A percentile compares a stretch with the other conserved stretches of the same genome.
These are phyloP conservation scores for Mucor piriformis DNA, from an alignment of 371 early-diverging fungal genomes.

Conservation along the genomic window DNA sequence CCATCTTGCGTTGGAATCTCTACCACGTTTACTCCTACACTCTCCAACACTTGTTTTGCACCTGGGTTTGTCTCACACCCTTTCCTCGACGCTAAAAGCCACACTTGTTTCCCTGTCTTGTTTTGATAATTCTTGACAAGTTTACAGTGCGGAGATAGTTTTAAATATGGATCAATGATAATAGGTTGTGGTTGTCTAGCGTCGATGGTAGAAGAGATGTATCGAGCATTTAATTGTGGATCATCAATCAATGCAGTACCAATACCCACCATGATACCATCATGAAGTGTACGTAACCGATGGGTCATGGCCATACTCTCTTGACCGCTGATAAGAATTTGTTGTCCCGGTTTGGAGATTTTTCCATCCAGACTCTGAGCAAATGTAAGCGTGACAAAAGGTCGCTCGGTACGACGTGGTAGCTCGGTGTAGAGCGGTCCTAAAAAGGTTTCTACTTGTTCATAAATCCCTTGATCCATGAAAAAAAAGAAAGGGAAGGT, in stretches of 20 bases:
- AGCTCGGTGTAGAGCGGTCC: constrained; percentile 10
- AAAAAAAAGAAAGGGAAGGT: neutral
- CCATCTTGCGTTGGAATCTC: neutral
- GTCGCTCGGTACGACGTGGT: neutral
- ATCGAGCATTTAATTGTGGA: constrained; percentile 78
- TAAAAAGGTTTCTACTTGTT: constrained; percentile 19
- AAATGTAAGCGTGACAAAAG: constrained; percentile 33
- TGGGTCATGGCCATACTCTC: constrained; percentile 85
- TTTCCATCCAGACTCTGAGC: constrained; percentile 93
- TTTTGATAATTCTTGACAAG: constrained; percentile 34
- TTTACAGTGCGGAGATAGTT: constrained; percentile 30
- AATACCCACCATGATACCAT: constrained; percentile 90
- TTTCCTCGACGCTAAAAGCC: constrained; percentile 25
- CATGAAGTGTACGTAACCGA: constrained; percentile 73
- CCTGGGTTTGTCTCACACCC: constrained; percentile 11
- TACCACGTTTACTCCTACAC: constrained; percentile 41
- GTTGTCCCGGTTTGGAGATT: constrained; percentile 68
- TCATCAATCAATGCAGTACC: constrained; percentile 85
- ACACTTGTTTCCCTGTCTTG: constrained; percentile 31
- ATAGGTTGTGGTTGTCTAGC: constrained; percentile 77
- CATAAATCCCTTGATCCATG: constrained; percentile 13
- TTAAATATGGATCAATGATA: constrained; percentile 74
- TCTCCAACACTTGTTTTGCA: constrained; percentile 37
- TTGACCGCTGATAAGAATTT: constrained; percentile 71
- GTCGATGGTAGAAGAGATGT: neutral